Conservation (phyloP, 495 filamentous ascomycete genomes). For the Tetracladium marchalianum region DNA sequence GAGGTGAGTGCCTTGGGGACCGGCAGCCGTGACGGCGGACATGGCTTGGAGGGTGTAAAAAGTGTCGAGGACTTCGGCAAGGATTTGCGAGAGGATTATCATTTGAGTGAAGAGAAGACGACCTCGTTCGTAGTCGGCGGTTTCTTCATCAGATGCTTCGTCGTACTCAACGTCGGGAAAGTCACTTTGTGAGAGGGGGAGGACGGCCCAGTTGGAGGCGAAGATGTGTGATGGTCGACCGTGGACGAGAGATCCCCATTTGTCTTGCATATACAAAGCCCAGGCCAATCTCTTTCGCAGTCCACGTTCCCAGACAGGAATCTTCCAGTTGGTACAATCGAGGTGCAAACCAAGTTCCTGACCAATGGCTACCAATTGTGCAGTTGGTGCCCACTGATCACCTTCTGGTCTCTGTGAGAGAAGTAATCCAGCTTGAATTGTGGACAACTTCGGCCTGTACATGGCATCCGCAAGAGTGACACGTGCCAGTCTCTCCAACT, state of each 20-base stretch:
- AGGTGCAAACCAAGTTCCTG: slow-evolving; percentile 83
- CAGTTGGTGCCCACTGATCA: slow-evolving; percentile 77
- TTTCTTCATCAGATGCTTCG: slow-evolving; percentile 46
- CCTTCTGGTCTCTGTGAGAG: slow-evolving; percentile 82
- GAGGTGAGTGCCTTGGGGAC: slow-evolving; percentile 45
- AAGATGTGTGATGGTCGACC: slow-evolving; percentile 81
- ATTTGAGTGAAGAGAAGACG: slow-evolving; percentile 61
- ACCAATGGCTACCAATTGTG: slow-evolving; percentile 69
- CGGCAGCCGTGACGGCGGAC: slow-evolving; percentile 35
- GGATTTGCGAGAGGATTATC: slow-evolving; percentile 63
- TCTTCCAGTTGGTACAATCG: slow-evolving; percentile 80
- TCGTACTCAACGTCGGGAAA: slow-evolving; percentile 57
- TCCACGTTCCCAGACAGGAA: slow-evolving; percentile 78
- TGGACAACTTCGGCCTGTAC: slow-evolving; percentile 80
- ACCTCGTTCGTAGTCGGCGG: slow-evolving; percentile 56
- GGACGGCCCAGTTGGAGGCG: slow-evolving; percentile 73
- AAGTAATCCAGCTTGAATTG: slow-evolving; percentile 82
- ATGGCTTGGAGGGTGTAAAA: slow-evolving; percentile 68
- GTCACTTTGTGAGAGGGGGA: slow-evolving; percentile 54
- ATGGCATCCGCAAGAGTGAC: slow-evolving; percentile 66
- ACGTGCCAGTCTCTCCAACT: slow-evolving; percentile 69
- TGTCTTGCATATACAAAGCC: slow-evolving; percentile 89
- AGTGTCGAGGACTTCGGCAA: slow-evolving; percentile 67
- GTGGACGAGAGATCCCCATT: slow-evolving; percentile 82
- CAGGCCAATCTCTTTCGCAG: slow-evolving; percentile 78